Evolutionary conservation across 495 filamentous ascomycete species (phyloP), one percentile per base, ranked within the genome.

Genomic region (Penicillium subrubescens): DNA sequence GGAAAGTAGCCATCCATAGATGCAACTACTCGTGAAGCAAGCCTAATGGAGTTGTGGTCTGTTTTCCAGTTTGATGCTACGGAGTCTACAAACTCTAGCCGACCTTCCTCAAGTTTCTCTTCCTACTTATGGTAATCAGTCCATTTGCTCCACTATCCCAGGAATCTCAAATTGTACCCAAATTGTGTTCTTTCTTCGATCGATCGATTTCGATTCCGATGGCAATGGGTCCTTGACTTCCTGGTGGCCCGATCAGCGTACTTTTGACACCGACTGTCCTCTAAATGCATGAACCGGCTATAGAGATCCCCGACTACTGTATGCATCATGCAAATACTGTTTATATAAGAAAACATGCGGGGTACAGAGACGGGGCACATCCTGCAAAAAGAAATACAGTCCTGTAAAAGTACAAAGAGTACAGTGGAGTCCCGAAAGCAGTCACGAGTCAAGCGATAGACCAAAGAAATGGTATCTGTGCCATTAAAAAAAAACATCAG

Each of bases 141-240:
- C 56, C 5, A 58, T 34, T 23, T 48, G 34, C 39, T 61, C 55
- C 58, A 59, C 57, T 39, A 41, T 17, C 6, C 43, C 19, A 46
- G 43, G 37, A 60, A 62, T 63, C 60, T 59, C 59, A n/a, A 63
- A 37, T 46, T 48, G n/a, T 15, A 37, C 21, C 17, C 29, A 15
- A 19, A 44, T 41, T 23, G 5, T 7, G 29, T 21, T 34, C 41
- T 50, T 8, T 37, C 44, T 34, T 61, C 57, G 70, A 72, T 72
- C 70, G 67, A 72, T 72, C 70, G 70, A 70, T 70, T 60, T 31
- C 48, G 44, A 44, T 44, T 44, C 17, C 35, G 61, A 64, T 62
- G 51, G 14, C 57, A 48, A 64, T 66, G 34, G 43, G 27, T n/a
- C 57, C 31, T 8, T 33, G 31, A 33, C 31, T 33, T 8, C 31